A percentile compares a stretch with the other conserved stretches of the same genome.
These are phyloP conservation scores for Agaricus blazei DNA, from an alignment of 768 basidiomycete species.

Conservation along the genomic window DNA sequence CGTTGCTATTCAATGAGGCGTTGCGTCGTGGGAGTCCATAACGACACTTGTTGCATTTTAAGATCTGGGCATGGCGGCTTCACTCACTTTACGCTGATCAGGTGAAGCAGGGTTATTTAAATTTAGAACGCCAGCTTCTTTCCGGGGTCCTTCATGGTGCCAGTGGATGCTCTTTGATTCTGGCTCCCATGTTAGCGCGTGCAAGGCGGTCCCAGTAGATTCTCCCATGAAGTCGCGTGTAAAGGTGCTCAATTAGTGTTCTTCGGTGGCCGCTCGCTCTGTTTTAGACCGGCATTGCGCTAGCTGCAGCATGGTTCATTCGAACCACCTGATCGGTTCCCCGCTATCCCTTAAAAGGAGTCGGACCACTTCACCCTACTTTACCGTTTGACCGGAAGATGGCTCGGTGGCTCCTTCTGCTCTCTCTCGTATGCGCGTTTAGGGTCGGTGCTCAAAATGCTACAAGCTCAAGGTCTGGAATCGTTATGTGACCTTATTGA, in stretches of 20 bases:
- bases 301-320: conserved; percentile 3
- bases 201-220: too few relatives aligned
- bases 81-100: too few relatives aligned
- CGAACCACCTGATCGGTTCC: conserved; percentile 4
- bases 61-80: too few relatives aligned
- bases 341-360: background rate
- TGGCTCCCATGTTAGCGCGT: background rate
- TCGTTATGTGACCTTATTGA: background rate
- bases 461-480: conserved; percentile 4
- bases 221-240: background rate
- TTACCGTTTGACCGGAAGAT: background rate
- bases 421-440: background rate
- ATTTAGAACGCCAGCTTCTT: too few relatives aligned
- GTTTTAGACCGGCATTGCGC: background rate
- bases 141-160: too few relatives aligned
- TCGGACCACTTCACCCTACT: background rate
- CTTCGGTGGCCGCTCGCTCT: background rate
- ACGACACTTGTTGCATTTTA: too few relatives aligned
- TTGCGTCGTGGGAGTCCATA: too few relatives aligned
- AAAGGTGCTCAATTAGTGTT: background rate
- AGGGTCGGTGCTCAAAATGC: conserved; percentile 2
- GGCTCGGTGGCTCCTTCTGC: background rate
- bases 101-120: too few relatives aligned
- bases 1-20: too few relatives aligned
- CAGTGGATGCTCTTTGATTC: too few relatives aligned